Evolutionary conservation across 2,329 filamentous ascomycete species (phyloP).

Genomic region (Acarospora socialis): DNA sequence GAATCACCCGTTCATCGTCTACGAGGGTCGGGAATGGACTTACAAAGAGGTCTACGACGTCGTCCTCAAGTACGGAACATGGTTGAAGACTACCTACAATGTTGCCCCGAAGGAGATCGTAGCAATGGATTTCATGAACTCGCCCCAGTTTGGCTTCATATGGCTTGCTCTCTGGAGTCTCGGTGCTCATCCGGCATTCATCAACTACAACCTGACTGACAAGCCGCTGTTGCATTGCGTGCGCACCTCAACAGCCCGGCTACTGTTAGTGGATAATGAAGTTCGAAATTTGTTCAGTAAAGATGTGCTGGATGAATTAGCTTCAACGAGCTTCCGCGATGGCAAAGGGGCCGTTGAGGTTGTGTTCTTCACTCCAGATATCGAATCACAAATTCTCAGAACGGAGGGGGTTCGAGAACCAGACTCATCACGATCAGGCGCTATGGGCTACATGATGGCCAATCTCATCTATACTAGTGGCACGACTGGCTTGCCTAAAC

Average conservation of each 20-base stretch:
- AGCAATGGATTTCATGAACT: constrained; percentile 70
- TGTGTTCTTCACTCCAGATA: constrained; percentile 44
- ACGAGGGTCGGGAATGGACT: constrained; percentile 54
- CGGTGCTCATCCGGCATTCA: constrained; percentile 68
- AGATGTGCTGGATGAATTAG: constrained; percentile 28
- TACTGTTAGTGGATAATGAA: constrained; percentile 59
- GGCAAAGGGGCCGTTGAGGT: constrained; percentile 39
- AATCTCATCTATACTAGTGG: constrained; percentile 75
- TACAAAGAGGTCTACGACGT: constrained; percentile 63
- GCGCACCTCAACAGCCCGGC: constrained; percentile 47
- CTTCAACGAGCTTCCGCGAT: constrained; percentile 25
- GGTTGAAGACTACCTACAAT: constrained; percentile 50
- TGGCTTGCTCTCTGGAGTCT: constrained; percentile 70
- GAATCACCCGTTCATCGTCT: constrained; percentile 46
- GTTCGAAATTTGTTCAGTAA: constrained; percentile 35
- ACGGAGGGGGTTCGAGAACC: constrained; percentile 42
- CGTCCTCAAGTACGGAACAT: constrained; percentile 58
- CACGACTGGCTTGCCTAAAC: constrained; percentile 72
- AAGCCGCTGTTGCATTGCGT: constrained; percentile 62
- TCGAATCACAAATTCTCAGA: constrained; percentile 40
- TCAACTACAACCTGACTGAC: constrained; percentile 72
- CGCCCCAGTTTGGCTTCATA: constrained; percentile 60
- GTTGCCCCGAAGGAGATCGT: constrained; percentile 62
- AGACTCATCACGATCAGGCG: constrained; percentile 40
- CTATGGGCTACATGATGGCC: constrained; percentile 43